phyloP scores from a whole-genome alignment of 1,284 basidiomycete genomes.

The Golubevia pallescens region DNA sequence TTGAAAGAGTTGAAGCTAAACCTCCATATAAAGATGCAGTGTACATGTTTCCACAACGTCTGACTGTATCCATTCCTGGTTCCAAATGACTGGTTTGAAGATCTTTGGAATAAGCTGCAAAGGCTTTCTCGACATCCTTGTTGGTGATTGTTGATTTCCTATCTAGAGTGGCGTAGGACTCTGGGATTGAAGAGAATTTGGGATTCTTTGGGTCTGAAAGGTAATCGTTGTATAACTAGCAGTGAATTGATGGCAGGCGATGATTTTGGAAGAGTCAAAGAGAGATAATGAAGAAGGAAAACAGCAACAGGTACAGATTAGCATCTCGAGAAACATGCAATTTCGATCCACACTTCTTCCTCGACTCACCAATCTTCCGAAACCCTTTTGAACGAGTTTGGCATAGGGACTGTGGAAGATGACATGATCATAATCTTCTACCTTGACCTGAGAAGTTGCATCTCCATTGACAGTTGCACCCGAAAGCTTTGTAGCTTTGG shows the following conservation, averaged over 20 bases:
- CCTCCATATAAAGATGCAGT: constrained; percentile 95
- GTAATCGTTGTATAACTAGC: constrained; percentile 83
- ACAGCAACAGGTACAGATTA: constrained; percentile 3
- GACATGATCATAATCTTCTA: constrained; percentile 83
- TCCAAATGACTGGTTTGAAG: constrained; percentile 42
- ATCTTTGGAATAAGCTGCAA: constrained; percentile 46
- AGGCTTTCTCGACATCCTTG: constrained; percentile 84
- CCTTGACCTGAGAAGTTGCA: constrained; percentile 68
- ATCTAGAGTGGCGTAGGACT: constrained; percentile 4
- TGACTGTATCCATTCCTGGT: constrained; percentile 57
- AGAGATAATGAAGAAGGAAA: background rate
- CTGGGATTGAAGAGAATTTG: constrained; percentile 68
- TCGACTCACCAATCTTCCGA: constrained; percentile 76
- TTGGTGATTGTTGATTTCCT: constrained; percentile 71
- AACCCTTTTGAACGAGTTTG: constrained; percentile 96
- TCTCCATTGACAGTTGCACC: constrained; percentile 20
- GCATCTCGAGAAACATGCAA: background rate
- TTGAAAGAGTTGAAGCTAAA: constrained; percentile 71
- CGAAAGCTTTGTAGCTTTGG: constrained; percentile 20
- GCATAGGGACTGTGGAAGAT: constrained; percentile 93
- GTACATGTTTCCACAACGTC: constrained; percentile 87
- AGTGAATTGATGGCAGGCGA: background rate
- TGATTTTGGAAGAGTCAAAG: background rate
- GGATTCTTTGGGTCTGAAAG: constrained; percentile 76
- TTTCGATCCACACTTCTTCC: constrained; percentile 4